Evolutionary conservation across 345 rosid species (phyloP), one percentile per base, ranked within the genome.

Genomic region (Eutrema yunnanense): DNA sequence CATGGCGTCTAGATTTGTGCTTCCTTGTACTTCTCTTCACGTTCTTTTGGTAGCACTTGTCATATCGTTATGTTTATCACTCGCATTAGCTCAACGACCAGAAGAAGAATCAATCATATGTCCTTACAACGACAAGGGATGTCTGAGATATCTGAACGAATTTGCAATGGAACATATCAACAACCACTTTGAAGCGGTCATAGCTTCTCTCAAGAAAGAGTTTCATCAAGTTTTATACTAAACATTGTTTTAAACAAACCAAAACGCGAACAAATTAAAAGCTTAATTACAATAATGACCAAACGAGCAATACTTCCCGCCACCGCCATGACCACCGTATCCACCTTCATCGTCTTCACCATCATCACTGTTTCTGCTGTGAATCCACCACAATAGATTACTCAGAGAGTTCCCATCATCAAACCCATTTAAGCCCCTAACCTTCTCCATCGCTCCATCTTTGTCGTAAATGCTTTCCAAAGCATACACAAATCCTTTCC

Each of bases 351-450:
- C 34, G 0, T 69, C 76, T 27, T 37, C 80, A 1, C 61, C 76
- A 50, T 42, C 76, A 2, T 67, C 72, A 8, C 73, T 47, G 26
- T 69, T 80, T 62, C 96, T 84, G 37, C 95, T 89, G 52, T 89
- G 90, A 80, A 87, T 77, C 99, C 99, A 94, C 97, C 99, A 94
- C 71, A 94, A 73, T 0, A 94, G 83, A 81, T 92, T 94, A 29
- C 80, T 81, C 6, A 88, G 82, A 22, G 97, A 88, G 76, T 89
- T 94, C 27, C 97, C 97, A 75, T 89, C 93, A 62, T 92, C 93
- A 66, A 56, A 42, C 2, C 86, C 88, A 36, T 74, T 84, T 80
- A 94, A 81, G 46, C 74, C 78, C 58, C 58, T 78, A 6, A 88
- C 76, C 84, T 88, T 92, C 78, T 83, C 82, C 82, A 89, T 60